Base-by-base conservation (phyloP, 2,329 filamentous ascomycete genomes). In the Phyllosticta ampelicida region DNA sequence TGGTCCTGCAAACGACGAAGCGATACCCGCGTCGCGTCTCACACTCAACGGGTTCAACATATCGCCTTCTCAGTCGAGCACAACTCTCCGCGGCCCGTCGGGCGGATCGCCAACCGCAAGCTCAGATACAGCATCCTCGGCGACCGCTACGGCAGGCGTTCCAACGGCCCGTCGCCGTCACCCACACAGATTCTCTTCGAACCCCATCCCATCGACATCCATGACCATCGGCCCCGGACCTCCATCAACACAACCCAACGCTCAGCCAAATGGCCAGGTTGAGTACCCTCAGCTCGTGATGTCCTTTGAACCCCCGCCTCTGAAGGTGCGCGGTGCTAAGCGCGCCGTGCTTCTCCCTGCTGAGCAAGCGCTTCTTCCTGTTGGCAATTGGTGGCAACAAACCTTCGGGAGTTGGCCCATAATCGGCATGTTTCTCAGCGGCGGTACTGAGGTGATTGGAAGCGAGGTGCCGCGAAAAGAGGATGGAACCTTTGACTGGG, bases 401-500 rank as follows among this genome's bases (percentile, higher is more conserved):
- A 70, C 68, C 61, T 71, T 64, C 65, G 73, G 60, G 64, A 71
- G 65, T 36, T 74, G 85, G 79, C 74, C 78, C 75, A 62, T 84
- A 76, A 73, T 73, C 48, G 70, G 68, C 3, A 71, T 67, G 60
- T 69, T 77, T 36, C 65, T 78, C 53, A 75, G 75, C 6, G 71
- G 70, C 9, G 72, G 72, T 8, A 73, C 75, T 19, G 73, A 78
- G 65, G 83, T 91, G 71, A 90, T 92, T 65, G 88, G 88, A 5
- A 84, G 84, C 67, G 80, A 86, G 68, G 83, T 92, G 48, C 89
- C 89, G 8, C 79, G 86, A 49, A 86, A 80, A 56, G 86, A 90
- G 56, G 77, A 80, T 50, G 89, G 88, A 59, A 84, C 83, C 49
- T 91, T 96, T 65, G 91, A 96, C 71, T 87, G 85, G 77, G 81